Conservation (phyloP, 208 protist genomes). For the Crithidia bombi region DNA sequence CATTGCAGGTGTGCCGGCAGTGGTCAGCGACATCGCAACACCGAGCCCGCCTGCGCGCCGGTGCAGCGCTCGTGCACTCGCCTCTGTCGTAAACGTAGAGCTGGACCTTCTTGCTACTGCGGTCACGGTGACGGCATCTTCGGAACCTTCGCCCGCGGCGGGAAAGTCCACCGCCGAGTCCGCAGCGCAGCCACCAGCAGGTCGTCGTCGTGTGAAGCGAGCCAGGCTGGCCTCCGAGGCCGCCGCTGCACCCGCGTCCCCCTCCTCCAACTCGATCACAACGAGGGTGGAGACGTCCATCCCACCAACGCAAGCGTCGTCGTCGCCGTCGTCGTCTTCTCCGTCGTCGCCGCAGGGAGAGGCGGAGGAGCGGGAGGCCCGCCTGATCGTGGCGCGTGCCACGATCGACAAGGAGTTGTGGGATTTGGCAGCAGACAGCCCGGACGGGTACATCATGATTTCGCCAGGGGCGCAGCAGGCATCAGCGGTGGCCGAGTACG, state of each 20-base stretch:
- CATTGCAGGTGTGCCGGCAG: constrained; percentile 17
- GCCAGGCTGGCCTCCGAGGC: constrained; percentile 17
- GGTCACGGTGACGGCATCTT: background rate
- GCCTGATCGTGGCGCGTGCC: constrained; percentile 17
- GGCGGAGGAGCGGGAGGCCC: background rate
- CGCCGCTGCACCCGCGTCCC: background rate
- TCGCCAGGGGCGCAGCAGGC: constrained; percentile 37
- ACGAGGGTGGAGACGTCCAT: background rate
- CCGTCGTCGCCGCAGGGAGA: background rate
- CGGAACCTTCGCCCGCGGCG: background rate
- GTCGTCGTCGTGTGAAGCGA: constrained; percentile 39
- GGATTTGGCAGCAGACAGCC: constrained; percentile 61
- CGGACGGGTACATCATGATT: constrained; percentile 79
- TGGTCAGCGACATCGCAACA: constrained; percentile 3
- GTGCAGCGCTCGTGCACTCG: constrained; percentile 18
- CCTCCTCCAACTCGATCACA: background rate
- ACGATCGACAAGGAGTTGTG: constrained; percentile 56
- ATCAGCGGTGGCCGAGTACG: constrained; percentile 19
- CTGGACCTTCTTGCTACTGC: background rate
- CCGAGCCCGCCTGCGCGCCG: constrained; percentile 52
- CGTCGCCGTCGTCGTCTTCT: background rate
- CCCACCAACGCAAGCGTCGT: background rate
- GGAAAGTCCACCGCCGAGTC: background rate
- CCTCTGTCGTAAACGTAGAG: constrained; percentile 5
- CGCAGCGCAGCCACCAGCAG: background rate